These are phyloP conservation scores for Nakataea oryzae DNA, from an alignment of 2,329 filamentous ascomycete genomes.

Conservation along the genomic window DNA sequence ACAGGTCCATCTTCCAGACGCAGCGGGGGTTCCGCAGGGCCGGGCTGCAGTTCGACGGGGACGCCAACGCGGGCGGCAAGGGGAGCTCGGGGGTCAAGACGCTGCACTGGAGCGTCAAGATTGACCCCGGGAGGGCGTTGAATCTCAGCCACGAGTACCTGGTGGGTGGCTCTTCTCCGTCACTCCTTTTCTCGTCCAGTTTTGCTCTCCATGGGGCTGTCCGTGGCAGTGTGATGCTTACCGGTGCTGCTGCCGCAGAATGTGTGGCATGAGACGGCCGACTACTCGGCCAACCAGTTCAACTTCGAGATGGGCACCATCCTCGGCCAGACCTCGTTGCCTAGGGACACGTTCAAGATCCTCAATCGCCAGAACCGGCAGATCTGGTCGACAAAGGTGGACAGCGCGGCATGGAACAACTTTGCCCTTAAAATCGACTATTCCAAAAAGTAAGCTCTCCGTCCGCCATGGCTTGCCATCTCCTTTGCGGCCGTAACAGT, in stretches of 20 bases:
- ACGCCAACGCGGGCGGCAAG: constrained; percentile 26
- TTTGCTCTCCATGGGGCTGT: neutral
- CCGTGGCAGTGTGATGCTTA: no score
- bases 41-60: constrained; percentile 29
- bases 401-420: constrained; percentile 44
- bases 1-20: constrained; percentile 31
- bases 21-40: constrained; percentile 35
- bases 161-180: constrained; percentile 5
- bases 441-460: constrained; percentile 31
- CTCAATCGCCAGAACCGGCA: constrained; percentile 25
- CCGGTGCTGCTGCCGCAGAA: constrained; percentile 8
- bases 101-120: constrained; percentile 23
- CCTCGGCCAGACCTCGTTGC: constrained; percentile 21
- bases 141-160: constrained; percentile 27
- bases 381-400: constrained; percentile 30
- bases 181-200: neutral
- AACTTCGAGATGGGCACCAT: constrained; percentile 24
- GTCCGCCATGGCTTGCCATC: constrained; percentile 11
- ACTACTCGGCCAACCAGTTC: constrained; percentile 26
- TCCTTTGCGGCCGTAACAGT: neutral
- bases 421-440: constrained; percentile 49
- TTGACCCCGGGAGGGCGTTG: constrained; percentile 19
- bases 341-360: constrained; percentile 29
- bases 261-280: constrained; percentile 24
- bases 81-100: constrained; percentile 23